Evolutionary conservation across 1,139 yeast genomes (phyloP).

Genomic region (Taphrina wiesneri): DNA sequence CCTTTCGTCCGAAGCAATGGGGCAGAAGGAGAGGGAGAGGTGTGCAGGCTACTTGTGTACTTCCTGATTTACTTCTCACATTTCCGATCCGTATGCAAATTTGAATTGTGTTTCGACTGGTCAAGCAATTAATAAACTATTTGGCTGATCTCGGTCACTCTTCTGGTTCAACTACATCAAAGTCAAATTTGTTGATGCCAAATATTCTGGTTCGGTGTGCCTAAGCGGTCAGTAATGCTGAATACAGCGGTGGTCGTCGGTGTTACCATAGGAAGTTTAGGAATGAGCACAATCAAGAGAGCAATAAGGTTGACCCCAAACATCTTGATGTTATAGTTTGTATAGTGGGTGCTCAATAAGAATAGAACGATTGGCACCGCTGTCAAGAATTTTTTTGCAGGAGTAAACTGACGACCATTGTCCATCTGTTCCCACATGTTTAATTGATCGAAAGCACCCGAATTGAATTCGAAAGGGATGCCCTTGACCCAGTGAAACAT

Average conservation of each 20-base stretch:
- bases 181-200: slow-evolving; percentile 37
- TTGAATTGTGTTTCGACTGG: no score
- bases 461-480: slow-evolving; percentile 93
- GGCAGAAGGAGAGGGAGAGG: no score
- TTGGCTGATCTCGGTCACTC: background rate
- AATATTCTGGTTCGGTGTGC: slow-evolving; percentile 38
- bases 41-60: no score
- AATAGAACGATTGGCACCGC: slow-evolving; percentile 88
- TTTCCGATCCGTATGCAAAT: no score
- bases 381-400: slow-evolving; percentile 87
- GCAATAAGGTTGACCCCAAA: slow-evolving; percentile 78
- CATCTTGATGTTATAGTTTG: slow-evolving; percentile 75
- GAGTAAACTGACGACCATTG: slow-evolving; percentile 95
- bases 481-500: slow-evolving; percentile 98
- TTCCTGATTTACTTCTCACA: no score
- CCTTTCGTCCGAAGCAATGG: no score
- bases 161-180: slow-evolving; percentile 32
- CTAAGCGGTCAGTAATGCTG: background rate
- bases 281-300: slow-evolving; percentile 79
- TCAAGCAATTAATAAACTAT: no score
- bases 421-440: slow-evolving; percentile 99
- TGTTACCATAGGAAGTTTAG: slow-evolving; percentile 67
- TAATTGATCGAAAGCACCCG: slow-evolving; percentile 92
- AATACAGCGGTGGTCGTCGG: background rate
- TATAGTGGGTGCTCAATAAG: slow-evolving; percentile 84